These are phyloP conservation scores for Melastoma malabathricum DNA, from an alignment of 345 rosid genomes.

Conservation along the genomic window DNA sequence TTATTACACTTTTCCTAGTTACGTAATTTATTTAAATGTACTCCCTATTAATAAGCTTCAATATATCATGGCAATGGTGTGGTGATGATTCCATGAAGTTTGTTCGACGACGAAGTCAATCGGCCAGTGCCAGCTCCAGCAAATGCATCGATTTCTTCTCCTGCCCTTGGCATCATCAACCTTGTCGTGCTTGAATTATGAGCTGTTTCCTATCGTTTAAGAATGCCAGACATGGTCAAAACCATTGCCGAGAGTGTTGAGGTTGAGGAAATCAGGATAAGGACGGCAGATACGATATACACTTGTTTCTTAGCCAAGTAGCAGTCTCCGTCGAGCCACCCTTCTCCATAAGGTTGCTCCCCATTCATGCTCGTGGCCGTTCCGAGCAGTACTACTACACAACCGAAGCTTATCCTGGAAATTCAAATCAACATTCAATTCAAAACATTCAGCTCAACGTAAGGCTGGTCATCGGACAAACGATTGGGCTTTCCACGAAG, in stretches of 20 bases:
- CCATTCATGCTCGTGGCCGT: conserved; percentile 62
- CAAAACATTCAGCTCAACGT: no score
- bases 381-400: conserved; percentile 30
- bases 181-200: not conserved
- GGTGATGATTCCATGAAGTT: no score
- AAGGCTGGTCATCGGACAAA: not conserved
- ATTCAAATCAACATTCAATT: not conserved
- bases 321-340: conserved; percentile 67
- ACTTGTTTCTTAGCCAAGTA: conserved; percentile 53
- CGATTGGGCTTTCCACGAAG: no score
- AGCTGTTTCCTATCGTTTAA: not conserved
- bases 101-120: no score
- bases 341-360: conserved; percentile 48
- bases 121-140: no score
- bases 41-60: no score
- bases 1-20: no score
- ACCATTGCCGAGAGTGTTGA: conserved; percentile 25
- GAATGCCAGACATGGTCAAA: conserved; percentile 3
- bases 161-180: not conserved
- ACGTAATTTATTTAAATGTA: no score
- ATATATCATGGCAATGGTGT: no score
- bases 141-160: no score
- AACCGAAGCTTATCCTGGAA: conserved; percentile 52
- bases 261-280: conserved; percentile 24
- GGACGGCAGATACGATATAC: conserved; percentile 33